A percentile compares a stretch with the other conserved stretches of the same genome.
Conservation (phyloP, 805 yeast species). For the Wickerhamiella siamensis region DNA sequence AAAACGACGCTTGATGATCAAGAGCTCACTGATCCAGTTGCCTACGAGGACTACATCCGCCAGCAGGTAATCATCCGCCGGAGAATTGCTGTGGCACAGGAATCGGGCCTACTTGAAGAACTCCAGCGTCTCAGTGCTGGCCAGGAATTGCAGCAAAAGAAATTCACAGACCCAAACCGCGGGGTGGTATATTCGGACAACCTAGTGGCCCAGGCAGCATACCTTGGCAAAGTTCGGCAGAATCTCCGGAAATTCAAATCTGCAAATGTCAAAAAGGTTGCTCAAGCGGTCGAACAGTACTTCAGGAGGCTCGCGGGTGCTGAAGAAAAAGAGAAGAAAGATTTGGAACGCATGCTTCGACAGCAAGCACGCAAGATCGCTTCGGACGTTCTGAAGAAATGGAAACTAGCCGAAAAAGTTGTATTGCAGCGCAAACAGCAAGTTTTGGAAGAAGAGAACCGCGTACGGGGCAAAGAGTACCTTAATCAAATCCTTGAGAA, state of each 20-base stretch:
- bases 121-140: conserved; percentile 22
- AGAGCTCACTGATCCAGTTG: conserved; percentile 33
- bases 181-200: conserved; percentile 52
- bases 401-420: conserved; percentile 74
- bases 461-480: conserved; percentile 73
- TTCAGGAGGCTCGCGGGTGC: conserved; percentile 80
- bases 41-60: conserved; percentile 32
- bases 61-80: conserved; percentile 36
- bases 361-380: conserved; percentile 69
- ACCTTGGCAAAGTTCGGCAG: conserved; percentile 53
- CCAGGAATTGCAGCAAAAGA: conserved; percentile 21
- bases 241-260: conserved; percentile 51
- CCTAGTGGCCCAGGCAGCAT: conserved; percentile 58
- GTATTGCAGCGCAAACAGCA: conserved; percentile 62
- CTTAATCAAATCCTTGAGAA: conserved; percentile 78
- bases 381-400: conserved; percentile 73
- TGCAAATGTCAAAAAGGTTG: conserved; percentile 54
- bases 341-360: conserved; percentile 53
- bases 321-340: conserved; percentile 65
- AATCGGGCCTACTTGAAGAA: conserved; percentile 20
- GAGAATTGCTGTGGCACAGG: conserved; percentile 35
- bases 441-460: conserved; percentile 50
- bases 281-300: conserved; percentile 73
- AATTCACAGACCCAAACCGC: conserved; percentile 36
- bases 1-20: conserved; percentile 45